phyloP scores from a whole-genome alignment of 2,329 filamentous ascomycete genomes.

The Magnaporthiopsis poae region DNA sequence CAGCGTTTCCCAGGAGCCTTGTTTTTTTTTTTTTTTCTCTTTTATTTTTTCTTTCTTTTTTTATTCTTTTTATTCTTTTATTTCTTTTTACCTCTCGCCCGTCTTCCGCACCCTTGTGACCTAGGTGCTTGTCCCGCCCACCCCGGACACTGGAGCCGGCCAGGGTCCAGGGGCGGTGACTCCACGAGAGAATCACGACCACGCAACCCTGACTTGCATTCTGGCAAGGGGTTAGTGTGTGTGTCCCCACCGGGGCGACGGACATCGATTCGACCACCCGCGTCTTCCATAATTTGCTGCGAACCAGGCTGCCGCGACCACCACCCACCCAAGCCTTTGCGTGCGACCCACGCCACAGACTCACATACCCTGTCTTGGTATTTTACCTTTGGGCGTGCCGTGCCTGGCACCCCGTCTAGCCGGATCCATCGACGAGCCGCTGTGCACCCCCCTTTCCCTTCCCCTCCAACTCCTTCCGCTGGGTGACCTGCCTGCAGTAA shows the following conservation, averaged over 20 bases:
- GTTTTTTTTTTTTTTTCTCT: slow-evolving; percentile 1
- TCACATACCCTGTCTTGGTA: slow-evolving; percentile 11
- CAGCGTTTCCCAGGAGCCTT: neutral
- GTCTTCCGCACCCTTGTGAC: slow-evolving; percentile 9
- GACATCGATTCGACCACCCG: neutral
- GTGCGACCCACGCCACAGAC: slow-evolving; percentile 5
- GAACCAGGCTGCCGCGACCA: neutral
- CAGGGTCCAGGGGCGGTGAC: slow-evolving; percentile 8
- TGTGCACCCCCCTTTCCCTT: slow-evolving; percentile 1
- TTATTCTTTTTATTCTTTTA: neutral
- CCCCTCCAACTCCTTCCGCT: slow-evolving; percentile 1
- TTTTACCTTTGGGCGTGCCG: neutral
- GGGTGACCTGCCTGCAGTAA: neutral
- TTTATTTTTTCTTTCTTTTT: neutral
- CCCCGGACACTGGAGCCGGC: neutral
- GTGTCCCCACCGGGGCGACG: neutral
- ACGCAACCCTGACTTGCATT: neutral
- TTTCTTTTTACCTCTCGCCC: neutral
- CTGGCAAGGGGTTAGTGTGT: neutral
- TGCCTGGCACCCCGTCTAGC: neutral
- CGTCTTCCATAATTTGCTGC: neutral
- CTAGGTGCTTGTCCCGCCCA: neutral
- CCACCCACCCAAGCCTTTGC: slow-evolving; percentile 1
- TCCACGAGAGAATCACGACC: slow-evolving; percentile 1
- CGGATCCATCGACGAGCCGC: slow-evolving; percentile 3